Conservation (phyloP, 805 yeast genomes). For the Lipomyces spencermartinsiae region DNA sequence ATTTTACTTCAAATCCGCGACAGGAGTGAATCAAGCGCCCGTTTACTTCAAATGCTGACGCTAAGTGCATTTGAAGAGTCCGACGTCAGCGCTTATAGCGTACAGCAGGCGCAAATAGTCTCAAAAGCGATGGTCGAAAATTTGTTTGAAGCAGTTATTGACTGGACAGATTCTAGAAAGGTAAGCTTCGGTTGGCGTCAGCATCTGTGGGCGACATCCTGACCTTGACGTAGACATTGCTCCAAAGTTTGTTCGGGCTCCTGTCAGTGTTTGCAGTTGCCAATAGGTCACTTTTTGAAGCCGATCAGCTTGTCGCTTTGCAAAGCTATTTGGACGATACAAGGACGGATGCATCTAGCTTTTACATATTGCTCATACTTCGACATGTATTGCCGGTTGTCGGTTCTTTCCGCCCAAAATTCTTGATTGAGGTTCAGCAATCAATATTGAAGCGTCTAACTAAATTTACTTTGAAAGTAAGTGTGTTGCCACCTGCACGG, state of each 20-base stretch:
- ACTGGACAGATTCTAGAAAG: constrained; percentile 42
- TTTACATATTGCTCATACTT: constrained; percentile 61
- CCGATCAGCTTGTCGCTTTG: constrained; percentile 69
- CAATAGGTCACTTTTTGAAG: constrained; percentile 60
- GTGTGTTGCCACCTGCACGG: not conserved
- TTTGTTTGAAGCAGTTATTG: constrained; percentile 50
- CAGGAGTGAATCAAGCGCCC: constrained; percentile 19
- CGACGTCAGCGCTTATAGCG: not conserved
- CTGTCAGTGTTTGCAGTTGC: constrained; percentile 63
- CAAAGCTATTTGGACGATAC: constrained; percentile 68
- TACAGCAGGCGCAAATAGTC: not conserved
- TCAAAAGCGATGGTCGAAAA: constrained; percentile 46
- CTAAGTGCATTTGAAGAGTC: constrained; percentile 14
- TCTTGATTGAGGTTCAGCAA: constrained; percentile 56
- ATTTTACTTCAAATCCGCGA: constrained; percentile 22
- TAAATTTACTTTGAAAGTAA: constrained; percentile 55
- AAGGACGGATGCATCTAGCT: constrained; percentile 50
- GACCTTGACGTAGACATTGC: constrained; percentile 23
- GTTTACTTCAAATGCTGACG: constrained; percentile 13
- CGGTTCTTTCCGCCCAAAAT: constrained; percentile 56
- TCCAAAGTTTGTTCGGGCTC: constrained; percentile 54
- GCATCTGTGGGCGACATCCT: not conserved
- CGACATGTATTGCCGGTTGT: constrained; percentile 55
- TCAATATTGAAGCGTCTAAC: constrained; percentile 64
- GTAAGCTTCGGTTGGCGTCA: constrained; percentile 12